These are phyloP conservation scores for Paraleonurus japonicus DNA, from an alignment of 257 asterid genomes.

Conservation along the genomic window DNA sequence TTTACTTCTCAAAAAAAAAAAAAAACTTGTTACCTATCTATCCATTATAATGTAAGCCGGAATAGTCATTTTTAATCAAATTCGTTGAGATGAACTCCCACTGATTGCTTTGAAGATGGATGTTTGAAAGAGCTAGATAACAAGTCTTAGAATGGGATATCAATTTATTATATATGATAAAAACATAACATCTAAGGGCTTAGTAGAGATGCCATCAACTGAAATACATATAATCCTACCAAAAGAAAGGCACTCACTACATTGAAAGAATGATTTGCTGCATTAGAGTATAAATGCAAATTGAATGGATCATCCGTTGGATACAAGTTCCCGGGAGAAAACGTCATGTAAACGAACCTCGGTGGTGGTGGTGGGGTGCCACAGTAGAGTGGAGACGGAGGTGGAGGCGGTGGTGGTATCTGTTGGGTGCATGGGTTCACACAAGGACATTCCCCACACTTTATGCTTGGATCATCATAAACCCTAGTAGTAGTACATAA, in stretches of 20 bases:
- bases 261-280: constrained; percentile 8
- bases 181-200: background rate
- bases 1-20: too few relatives aligned
- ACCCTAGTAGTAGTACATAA: constrained; percentile 12
- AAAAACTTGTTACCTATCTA: too few relatives aligned
- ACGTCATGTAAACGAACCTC: constrained; percentile 22
- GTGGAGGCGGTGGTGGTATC: constrained; percentile 17
- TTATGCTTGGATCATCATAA: constrained; percentile 42
- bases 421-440: constrained; percentile 49
- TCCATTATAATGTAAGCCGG: too few relatives aligned
- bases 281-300: constrained; percentile 34
- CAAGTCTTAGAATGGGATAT: background rate
- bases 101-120: too few relatives aligned
- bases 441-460: constrained; percentile 78
- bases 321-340: constrained; percentile 22
- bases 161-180: background rate
- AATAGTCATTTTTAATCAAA: too few relatives aligned
- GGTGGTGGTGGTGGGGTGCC: constrained; percentile 34
- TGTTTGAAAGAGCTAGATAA: too few relatives aligned
- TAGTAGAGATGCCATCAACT: background rate
- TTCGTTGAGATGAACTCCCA: too few relatives aligned
- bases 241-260: constrained; percentile 14
- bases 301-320: constrained; percentile 39
- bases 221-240: constrained; percentile 21
- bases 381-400: constrained; percentile 13